These are phyloP conservation scores for Spinellus fusiger DNA, from an alignment of 192 early-diverging fungal species.

Conservation along the genomic window DNA sequence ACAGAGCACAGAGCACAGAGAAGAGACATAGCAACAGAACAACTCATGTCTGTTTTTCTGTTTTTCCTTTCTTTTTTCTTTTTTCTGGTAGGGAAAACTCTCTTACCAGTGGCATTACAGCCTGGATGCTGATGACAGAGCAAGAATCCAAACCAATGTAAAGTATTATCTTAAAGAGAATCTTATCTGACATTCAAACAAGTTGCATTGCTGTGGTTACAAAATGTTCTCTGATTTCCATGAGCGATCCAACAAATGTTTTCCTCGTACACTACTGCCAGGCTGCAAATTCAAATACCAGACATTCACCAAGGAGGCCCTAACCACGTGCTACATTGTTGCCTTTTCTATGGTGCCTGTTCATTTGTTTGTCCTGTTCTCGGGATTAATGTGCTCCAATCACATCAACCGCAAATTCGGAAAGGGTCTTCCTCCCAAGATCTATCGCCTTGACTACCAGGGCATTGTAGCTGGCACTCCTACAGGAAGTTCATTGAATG, in stretches of 20 bases:
- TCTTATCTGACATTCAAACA: background rate
- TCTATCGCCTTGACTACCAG: constrained; percentile 33
- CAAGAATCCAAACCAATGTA: constrained; percentile 29
- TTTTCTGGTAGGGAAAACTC: constrained; percentile 17
- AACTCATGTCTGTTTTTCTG: background rate
- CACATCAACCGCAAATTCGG: constrained; percentile 41
- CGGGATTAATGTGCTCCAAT: constrained; percentile 40
- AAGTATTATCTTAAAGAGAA: background rate
- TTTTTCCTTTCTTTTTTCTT: background rate
- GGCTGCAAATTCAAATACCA: constrained; percentile 36
- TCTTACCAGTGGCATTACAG: constrained; percentile 35
- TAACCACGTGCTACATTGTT: constrained; percentile 35
- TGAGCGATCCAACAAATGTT: constrained; percentile 42
- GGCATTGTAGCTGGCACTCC: constrained; percentile 33
- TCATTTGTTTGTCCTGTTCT: constrained; percentile 36
- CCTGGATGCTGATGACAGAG: constrained; percentile 14
- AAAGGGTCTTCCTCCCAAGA: constrained; percentile 31
- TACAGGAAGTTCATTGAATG: constrained; percentile 25
- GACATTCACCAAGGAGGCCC: constrained; percentile 24
- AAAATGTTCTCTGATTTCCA: constrained; percentile 39
- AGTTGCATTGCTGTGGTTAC: constrained; percentile 47
- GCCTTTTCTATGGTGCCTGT: constrained; percentile 36
- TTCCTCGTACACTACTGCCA: constrained; percentile 40
- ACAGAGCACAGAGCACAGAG: too few relatives aligned
- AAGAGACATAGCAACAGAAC: background rate